Evolutionary conservation across 805 yeast genomes (phyloP), one percentile per base, ranked within the genome.

Genomic region (Monosporozyma aquatica): DNA sequence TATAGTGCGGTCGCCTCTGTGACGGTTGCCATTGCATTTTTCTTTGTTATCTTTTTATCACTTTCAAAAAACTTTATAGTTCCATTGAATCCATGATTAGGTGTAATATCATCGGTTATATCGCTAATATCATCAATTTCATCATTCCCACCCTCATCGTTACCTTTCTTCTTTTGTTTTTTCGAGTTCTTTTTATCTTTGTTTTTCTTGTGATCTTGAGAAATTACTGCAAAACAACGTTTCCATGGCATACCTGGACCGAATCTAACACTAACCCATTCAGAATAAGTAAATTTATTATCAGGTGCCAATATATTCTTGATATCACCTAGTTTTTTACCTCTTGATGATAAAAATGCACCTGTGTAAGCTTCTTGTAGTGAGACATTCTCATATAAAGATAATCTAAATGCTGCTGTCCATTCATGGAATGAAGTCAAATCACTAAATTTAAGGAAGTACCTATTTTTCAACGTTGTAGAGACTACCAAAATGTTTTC

Each of bases 191-290:
- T 49, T 33, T 59, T 59, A 10, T 39, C 33, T 17, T 46, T 46
- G 44, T 62, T 59, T 49, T 59, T 77, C 54, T 72, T 58, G 35
- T 66, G 50, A 54, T 87, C 66, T 51, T 89, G 89, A 51, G 82
- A 84, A 43, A 90, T 74, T 9, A 89, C 95, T 2, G 95, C 90
- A 67, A 74, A 92, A 58, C 96, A 90, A 47, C 95, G 74, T 58
- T 81, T 84, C 97, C 97, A 90, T 1, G 97, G 95, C 94, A 86
- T 85, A 22, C 98, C 98, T 8, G 90, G 76, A 17, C 97, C 97
- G 62, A 90, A 90, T 50, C 97, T 72, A 14, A 92, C 95, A 57
- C 87, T 75, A 36, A 83, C 87, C 96, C 95, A 89, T 54, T 87
- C 96, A 60, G 85, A 95, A 57, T 87, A 90, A 46, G 75, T 76